Conservation (phyloP, 1,284 basidiomycete species). For the Rhodotorula sp. region DNA sequence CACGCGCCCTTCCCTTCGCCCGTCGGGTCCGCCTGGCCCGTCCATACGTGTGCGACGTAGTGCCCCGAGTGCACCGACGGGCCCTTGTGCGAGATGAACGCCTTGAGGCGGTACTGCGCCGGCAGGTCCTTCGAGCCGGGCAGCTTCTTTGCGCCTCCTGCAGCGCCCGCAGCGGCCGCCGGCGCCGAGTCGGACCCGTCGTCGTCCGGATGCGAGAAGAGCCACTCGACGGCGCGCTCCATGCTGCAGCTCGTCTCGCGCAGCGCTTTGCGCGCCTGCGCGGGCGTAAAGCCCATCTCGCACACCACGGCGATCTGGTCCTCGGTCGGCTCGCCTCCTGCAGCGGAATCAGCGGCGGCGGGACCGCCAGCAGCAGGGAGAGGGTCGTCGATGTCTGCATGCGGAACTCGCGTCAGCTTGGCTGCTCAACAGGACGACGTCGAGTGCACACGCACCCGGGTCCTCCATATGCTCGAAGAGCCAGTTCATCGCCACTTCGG, state of each 20-base stretch:
- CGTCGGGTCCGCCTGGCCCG: constrained; percentile 42
- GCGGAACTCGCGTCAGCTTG: background rate
- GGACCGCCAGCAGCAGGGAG: constrained; percentile 55
- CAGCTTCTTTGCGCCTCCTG: constrained; percentile 6
- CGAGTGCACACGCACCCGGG: constrained; percentile 59
- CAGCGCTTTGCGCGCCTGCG: constrained; percentile 85
- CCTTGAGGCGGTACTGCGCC: constrained; percentile 76
- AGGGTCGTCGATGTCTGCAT: constrained; percentile 78
- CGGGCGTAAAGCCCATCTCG: constrained; percentile 89
- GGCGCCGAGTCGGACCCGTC: constrained; percentile 63
- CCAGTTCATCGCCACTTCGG: constrained; percentile 92
- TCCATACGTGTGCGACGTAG: constrained; percentile 79
- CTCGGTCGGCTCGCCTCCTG: constrained; percentile 59
- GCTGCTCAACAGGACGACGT: background rate
- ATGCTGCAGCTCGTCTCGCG: constrained; percentile 74
- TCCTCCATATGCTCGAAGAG: constrained; percentile 95
- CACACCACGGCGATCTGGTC: constrained; percentile 67
- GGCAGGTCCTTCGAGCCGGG: constrained; percentile 58
- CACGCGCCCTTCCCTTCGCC: constrained; percentile 60
- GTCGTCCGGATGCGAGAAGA: constrained; percentile 94
- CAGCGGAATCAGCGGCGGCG: constrained; percentile 40
- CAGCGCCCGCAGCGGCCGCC: constrained; percentile 42
- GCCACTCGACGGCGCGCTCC: constrained; percentile 91
- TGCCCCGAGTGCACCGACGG: constrained; percentile 93
- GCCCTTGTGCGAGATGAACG: constrained; percentile 96